phyloP scores from a whole-genome alignment of 495 filamentous ascomycete genomes.

The Lasiosphaeris hirsuta region DNA sequence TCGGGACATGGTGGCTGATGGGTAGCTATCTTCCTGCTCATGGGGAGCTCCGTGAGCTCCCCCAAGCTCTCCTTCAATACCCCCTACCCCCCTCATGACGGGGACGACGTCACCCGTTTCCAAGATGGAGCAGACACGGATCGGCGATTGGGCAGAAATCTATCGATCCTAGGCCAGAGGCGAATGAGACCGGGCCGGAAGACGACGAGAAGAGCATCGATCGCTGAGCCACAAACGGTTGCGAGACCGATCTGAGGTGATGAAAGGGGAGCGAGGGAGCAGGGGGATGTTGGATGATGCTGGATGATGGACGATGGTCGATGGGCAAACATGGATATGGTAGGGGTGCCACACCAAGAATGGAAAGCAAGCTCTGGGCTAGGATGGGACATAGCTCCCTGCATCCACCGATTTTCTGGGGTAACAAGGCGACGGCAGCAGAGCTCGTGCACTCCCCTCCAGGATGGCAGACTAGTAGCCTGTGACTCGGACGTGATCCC shows the following conservation, averaged over 20 bases:
- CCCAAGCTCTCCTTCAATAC: too few relatives aligned
- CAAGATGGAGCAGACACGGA: background rate
- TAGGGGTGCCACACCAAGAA: too few relatives aligned
- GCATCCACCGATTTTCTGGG: conserved; percentile 1
- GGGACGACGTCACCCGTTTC: conserved; percentile 12
- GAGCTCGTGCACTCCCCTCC: background rate
- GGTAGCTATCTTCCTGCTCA: background rate
- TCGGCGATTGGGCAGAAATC: conserved; percentile 12
- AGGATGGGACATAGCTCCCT: conserved; percentile 2
- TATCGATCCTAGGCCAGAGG: background rate
- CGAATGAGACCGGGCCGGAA: conserved; percentile 1
- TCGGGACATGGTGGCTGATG: conserved; percentile 11
- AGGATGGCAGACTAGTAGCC: background rate
- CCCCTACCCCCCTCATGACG: too few relatives aligned
- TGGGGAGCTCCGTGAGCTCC: background rate
- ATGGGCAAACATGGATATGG: background rate
- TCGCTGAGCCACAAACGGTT: background rate
- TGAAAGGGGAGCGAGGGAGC: background rate
- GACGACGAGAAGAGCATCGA: background rate
- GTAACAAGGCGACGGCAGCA: conserved; percentile 10
- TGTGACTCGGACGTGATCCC: conserved; percentile 22
- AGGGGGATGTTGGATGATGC: too few relatives aligned
- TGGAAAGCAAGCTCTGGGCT: too few relatives aligned
- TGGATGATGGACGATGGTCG: background rate
- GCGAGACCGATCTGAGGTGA: background rate